Base-by-base conservation (phyloP, 345 rosid genomes). In the Gossypium herbaceum region DNA sequence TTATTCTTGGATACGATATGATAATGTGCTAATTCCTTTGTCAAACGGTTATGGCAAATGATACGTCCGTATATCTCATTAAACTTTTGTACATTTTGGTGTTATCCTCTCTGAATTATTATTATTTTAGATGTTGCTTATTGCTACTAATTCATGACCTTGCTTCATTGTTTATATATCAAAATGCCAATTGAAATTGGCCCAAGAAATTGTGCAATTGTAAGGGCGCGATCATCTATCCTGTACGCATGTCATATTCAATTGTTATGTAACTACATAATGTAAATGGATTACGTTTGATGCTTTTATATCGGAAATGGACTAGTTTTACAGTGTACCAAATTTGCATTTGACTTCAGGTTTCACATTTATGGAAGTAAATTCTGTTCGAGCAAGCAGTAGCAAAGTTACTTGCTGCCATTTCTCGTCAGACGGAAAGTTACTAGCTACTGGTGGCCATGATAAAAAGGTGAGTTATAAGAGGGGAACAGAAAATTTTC, bases 351-450 rank as follows among this genome's bases (percentile, higher is more conserved):
- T 80, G 69, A 75, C 71, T 64, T 71, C 87, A 90, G 97, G 96
- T 75, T 88, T 90, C 79, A 71, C 95, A 64, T 92, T 92, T 85
- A 81, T 76, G 34, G 95, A 89, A 81, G 84, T 93, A 70, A 87
- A 66, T 76, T 80, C 97, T 75, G 87, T 85, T 45, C 90, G 85
- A 77, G 99, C 99, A 73, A 95, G 63, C 63, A 59, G 17, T 59
- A 24, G 39, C 39, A 59, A 59, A 59, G 63, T 59, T 24, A 59
- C 63, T 24, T 59, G 63, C 34, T 59, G 63, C 11, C 63, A 59
- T 59, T 59, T 59, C 63, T 59, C 63, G 12, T 59, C 34, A 3
- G 63, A 59, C 12, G 63, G 63, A 59, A 59, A 59, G 63, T 24
- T 59, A 11, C 39, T 24, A 11, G 63, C 63, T 24, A 59, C 16